Percentiles rank a stretch among this genome's conserved stretches.
These are phyloP conservation scores for Fraxinus cuspidata DNA, from an alignment of 257 asterid genomes.

Conservation along the genomic window DNA sequence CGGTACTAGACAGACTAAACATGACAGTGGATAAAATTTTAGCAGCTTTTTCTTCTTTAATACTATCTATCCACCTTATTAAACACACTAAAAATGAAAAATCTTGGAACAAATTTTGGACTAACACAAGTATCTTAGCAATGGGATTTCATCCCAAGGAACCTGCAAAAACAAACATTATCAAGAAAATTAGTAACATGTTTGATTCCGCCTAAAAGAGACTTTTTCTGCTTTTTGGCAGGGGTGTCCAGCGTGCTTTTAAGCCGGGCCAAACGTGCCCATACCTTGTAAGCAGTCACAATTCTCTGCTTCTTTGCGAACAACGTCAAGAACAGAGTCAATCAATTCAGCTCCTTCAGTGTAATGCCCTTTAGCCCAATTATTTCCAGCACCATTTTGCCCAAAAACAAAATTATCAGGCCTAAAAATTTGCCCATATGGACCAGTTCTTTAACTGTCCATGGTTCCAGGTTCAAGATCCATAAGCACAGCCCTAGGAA, in stretches of 20 bases:
- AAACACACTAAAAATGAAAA: background rate
- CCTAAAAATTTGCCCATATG: constrained; percentile 62
- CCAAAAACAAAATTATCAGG: constrained; percentile 77
- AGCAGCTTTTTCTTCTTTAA: too few relatives aligned
- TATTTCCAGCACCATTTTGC: constrained; percentile 72
- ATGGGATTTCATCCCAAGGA: too few relatives aligned
- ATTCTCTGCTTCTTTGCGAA: constrained; percentile 73
- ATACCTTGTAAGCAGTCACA: constrained; percentile 78
- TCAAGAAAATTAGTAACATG: background rate
- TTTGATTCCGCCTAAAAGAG: too few relatives aligned
- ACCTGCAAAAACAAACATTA: background rate
- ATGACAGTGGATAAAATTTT: background rate
- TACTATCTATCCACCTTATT: too few relatives aligned
- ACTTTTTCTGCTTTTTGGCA: too few relatives aligned
- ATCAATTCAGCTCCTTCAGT: constrained; percentile 76
- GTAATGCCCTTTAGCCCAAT: constrained; percentile 82
- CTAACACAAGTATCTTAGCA: too few relatives aligned
- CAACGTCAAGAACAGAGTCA: constrained; percentile 75
- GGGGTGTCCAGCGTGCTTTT: background rate
- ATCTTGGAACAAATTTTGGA: background rate
- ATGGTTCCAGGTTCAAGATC: constrained; percentile 79
- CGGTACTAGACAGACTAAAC: background rate
- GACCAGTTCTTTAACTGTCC: constrained; percentile 70
- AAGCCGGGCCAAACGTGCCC: background rate
- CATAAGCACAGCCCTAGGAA: constrained; percentile 67